These are phyloP conservation scores for Pyrenula aspistea DNA, from an alignment of 495 filamentous ascomycete species.

Conservation along the genomic window DNA sequence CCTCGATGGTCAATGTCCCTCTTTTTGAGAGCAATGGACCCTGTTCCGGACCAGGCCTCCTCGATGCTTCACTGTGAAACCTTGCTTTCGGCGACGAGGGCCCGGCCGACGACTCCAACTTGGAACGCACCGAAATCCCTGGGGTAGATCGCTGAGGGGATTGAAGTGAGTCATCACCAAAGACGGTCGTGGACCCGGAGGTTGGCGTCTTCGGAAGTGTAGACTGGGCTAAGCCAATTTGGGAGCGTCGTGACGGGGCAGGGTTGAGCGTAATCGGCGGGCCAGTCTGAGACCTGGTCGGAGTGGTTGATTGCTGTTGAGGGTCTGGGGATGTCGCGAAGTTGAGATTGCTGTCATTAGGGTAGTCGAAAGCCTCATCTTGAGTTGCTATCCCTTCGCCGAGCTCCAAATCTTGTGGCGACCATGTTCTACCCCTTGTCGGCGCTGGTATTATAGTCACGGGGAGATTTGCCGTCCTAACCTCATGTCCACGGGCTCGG, in stretches of 20 bases:
- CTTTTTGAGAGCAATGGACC: neutral
- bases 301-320: neutral
- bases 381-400: neutral
- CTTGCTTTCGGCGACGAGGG: neutral
- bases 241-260: neutral
- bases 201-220: neutral
- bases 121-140: neutral
- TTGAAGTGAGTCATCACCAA: neutral
- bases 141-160: neutral
- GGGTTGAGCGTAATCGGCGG: neutral
- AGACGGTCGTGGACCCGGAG: neutral
- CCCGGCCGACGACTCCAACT: neutral
- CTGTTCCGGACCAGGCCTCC: no score
- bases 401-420: conserved; percentile 9
- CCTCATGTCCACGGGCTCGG: conserved; percentile 14
- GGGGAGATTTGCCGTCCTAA: conserved; percentile 25
- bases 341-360: neutral
- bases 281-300: neutral
- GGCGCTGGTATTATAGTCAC: conserved; percentile 61
- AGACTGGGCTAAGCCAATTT: neutral
- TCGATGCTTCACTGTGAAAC: neutral
- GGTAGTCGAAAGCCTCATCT: neutral
- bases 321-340: neutral
- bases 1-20: neutral
- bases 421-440: conserved; percentile 36